Evolutionary conservation across 2,329 filamentous ascomycete genomes (phyloP).

Genomic region (Gremmenia infestans): DNA sequence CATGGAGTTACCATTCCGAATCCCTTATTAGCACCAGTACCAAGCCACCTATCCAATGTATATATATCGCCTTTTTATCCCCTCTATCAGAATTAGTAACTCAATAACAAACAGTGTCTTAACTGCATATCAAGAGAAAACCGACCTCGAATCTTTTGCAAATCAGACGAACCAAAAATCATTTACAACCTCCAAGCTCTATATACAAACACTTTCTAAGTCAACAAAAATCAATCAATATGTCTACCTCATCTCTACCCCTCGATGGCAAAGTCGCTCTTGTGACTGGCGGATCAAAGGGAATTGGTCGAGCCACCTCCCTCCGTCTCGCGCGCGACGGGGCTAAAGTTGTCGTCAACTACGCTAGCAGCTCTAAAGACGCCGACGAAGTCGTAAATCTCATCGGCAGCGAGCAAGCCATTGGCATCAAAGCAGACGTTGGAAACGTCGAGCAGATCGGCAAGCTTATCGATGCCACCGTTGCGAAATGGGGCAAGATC

Average conservation of each 20-base stretch:
- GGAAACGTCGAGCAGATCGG: constrained; percentile 41
- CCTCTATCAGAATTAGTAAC: too few species aligned
- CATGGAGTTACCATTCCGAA: too few species aligned
- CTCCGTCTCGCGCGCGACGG: constrained; percentile 52
- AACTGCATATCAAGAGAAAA: too few species aligned
- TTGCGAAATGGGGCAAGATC: constrained; percentile 48
- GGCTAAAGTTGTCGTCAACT: constrained; percentile 55
- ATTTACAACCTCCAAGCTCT: background rate
- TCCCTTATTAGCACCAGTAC: too few species aligned
- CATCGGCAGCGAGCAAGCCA: constrained; percentile 43
- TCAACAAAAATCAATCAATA: constrained; percentile 4
- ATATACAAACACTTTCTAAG: background rate
- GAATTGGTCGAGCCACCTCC: constrained; percentile 55
- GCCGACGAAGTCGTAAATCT: constrained; percentile 45
- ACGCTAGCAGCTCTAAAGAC: constrained; percentile 40
- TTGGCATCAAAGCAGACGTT: constrained; percentile 53
- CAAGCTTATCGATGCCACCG: constrained; percentile 43
- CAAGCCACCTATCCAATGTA: too few species aligned
- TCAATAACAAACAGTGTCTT: too few species aligned
- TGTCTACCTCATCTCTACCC: constrained; percentile 14
- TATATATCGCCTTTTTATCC: too few species aligned
- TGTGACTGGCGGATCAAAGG: constrained; percentile 44
- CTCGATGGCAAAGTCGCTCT: constrained; percentile 28
- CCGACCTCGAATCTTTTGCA: background rate
- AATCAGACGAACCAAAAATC: background rate